These are phyloP conservation scores for Microbotryum silenes-acaulis DNA, from an alignment of 1,284 basidiomycete species.

Conservation along the genomic window DNA sequence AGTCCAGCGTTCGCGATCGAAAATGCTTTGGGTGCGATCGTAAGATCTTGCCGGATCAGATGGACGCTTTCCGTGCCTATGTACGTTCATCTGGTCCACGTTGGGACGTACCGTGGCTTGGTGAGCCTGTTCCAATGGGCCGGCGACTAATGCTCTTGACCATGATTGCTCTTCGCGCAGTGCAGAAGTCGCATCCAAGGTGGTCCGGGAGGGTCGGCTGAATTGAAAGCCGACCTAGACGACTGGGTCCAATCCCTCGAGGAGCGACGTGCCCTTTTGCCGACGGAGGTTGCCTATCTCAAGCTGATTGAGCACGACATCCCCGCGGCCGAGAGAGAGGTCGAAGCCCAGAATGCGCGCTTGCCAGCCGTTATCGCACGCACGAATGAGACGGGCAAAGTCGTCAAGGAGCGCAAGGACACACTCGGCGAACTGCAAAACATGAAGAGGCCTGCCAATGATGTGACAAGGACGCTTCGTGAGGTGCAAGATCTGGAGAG, in stretches of 20 bases:
- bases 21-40: slow-evolving; percentile 71
- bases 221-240: slow-evolving; percentile 49
- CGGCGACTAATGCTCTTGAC: too few relatives aligned
- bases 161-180: neutral
- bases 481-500: slow-evolving; percentile 59
- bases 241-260: slow-evolving; percentile 58
- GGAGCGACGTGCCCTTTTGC: slow-evolving; percentile 53
- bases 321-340: slow-evolving; percentile 44
- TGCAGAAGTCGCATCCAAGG: slow-evolving; percentile 22
- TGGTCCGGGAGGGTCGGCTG: slow-evolving; percentile 34
- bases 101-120: neutral
- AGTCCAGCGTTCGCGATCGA: slow-evolving; percentile 56
- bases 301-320: slow-evolving; percentile 57
- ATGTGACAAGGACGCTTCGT: slow-evolving; percentile 55
- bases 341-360: slow-evolving; percentile 20
- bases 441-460: slow-evolving; percentile 58
- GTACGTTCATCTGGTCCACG: slow-evolving; percentile 24
- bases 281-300: slow-evolving; percentile 42
- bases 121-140: too few relatives aligned
- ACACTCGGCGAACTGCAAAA: slow-evolving; percentile 53
- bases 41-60: slow-evolving; percentile 55
- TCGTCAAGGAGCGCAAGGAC: slow-evolving; percentile 54
- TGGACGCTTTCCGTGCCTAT: slow-evolving; percentile 38
- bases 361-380: neutral
- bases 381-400: slow-evolving; percentile 13